A percentile compares a stretch with the other conserved stretches of the same genome.
Conservation (phyloP, 2,329 filamentous ascomycete genomes). For the Trichoderma arundinaceum region DNA sequence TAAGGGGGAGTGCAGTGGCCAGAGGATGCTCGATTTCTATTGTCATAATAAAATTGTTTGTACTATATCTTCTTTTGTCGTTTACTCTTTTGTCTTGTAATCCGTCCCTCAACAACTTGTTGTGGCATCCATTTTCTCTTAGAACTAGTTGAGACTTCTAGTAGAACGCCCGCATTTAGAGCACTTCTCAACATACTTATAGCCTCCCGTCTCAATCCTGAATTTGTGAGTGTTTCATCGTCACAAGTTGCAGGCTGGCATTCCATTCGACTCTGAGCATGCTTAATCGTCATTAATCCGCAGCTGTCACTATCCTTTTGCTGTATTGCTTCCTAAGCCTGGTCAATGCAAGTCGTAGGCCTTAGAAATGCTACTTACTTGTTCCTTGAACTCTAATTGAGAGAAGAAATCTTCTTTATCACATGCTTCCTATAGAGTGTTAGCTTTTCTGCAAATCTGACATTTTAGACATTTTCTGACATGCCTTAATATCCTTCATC, state of each 20-base stretch:
- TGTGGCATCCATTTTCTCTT: not conserved
- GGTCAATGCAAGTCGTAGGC: not conserved
- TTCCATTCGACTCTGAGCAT: constrained; percentile 18
- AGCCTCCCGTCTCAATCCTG: not conserved
- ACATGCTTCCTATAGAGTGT: not conserved
- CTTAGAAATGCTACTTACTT: constrained; percentile 15
- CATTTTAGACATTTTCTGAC: not conserved
- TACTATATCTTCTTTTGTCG: no score
- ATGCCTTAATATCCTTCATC: constrained; percentile 24
- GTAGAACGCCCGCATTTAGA: not conserved
- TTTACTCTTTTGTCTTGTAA: no score
- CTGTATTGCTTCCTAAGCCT: constrained; percentile 1
- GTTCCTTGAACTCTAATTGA: constrained; percentile 9
- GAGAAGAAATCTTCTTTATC: constrained; percentile 12
- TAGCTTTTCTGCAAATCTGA: not conserved
- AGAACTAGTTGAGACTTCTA: not conserved
- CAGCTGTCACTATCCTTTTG: constrained; percentile 24
- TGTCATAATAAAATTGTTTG: no score
- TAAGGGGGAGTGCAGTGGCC: no score
- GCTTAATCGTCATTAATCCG: constrained; percentile 22
- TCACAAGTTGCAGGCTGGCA: not conserved
- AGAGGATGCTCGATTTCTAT: no score
- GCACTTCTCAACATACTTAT: constrained; percentile 2
- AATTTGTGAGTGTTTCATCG: not conserved
- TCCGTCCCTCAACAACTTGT: not conserved